Base-by-base conservation (phyloP, 176 grass and related monocot species). In the Avena eriantha region DNA sequence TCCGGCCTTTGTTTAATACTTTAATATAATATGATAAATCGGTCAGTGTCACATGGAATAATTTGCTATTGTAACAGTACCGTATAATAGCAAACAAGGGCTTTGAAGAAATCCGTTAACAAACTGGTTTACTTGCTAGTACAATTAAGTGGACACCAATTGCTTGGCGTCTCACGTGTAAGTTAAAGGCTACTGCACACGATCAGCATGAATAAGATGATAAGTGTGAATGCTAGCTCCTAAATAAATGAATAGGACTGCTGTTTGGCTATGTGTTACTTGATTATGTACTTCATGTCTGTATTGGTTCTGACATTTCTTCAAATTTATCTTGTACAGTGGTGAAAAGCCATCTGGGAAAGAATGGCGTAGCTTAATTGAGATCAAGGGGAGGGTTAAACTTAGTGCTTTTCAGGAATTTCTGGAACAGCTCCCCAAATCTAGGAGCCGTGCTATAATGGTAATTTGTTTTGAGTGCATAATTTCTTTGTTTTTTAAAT, bases 331-430 rank as follows among this genome's bases (percentile, higher is more conserved):
- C 73, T 14, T 90, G 85, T 82, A 76, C 90, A 99, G 97, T 83
- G 97, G 97, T 90, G 97, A 99, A 90, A 94, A 96, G 87, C 89
- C 92, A 80, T 88, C 92, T 11, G 82, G 85, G 82, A 95, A 91
- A 83, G 97, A 96, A 85, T 99, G 97, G 97, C 87, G 90, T 43
- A 94, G 85, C 76, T 90, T 99, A 78, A 84, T 99, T 85, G 97
- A 99, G 85, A 99, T 99, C 83, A 99, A 99, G 72, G 97, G 97
- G 82, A 96, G 97, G 93, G 97, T 99, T 64, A 94, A 95, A 71
- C 87, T 99, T 77, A 88, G 87, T 74, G 94, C 92, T 67, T 99
- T 99, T 96, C 93, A 99, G 70, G 92, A 93, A 26, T 99, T 99
- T 74, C 82, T 99, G 0, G 91, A 96, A 87, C 92, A 96, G 24